phyloP scores from a whole-genome alignment of 2,329 filamentous ascomycete genomes.

The Cercospora citrullina region DNA sequence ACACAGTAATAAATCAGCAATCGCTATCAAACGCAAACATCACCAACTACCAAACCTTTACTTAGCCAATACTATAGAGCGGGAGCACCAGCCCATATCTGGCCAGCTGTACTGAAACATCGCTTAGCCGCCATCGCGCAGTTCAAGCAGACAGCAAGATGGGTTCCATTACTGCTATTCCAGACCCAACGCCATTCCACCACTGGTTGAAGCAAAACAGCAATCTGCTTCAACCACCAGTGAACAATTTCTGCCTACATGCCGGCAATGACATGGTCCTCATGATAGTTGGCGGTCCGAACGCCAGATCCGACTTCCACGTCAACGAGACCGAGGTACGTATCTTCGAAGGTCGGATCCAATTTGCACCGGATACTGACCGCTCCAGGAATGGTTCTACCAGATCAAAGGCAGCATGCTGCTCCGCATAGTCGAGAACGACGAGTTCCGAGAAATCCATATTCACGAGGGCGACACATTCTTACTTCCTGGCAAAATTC shows the following conservation, averaged over 20 bases:
- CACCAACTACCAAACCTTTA: neutral
- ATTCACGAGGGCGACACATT: constrained; percentile 95
- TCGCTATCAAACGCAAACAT: neutral
- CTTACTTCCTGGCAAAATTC: constrained; percentile 82
- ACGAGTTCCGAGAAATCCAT: constrained; percentile 75
- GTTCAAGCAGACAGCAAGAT: constrained; percentile 2
- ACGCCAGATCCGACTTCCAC: constrained; percentile 94
- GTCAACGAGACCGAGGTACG: constrained; percentile 72
- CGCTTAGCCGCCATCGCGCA: neutral
- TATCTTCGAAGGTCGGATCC: neutral
- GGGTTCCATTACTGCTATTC: constrained; percentile 7
- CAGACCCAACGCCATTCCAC: constrained; percentile 17
- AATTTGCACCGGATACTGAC: neutral
- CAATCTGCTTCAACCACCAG: constrained; percentile 85
- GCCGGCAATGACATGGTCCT: constrained; percentile 81
- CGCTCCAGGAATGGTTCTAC: constrained; percentile 86
- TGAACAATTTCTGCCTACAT: constrained; percentile 98
- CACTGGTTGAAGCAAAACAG: constrained; percentile 77
- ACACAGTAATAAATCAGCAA: neutral
- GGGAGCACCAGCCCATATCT: neutral
- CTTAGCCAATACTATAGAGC: neutral
- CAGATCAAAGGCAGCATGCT: constrained; percentile 92
- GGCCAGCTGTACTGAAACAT: neutral
- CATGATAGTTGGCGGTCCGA: constrained; percentile 95
- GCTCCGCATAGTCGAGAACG: constrained; percentile 79